Percentiles rank a stretch among this genome's conserved stretches.
phyloP scores from a whole-genome alignment of 495 filamentous ascomycete genomes.

The Neurospora sp. region DNA sequence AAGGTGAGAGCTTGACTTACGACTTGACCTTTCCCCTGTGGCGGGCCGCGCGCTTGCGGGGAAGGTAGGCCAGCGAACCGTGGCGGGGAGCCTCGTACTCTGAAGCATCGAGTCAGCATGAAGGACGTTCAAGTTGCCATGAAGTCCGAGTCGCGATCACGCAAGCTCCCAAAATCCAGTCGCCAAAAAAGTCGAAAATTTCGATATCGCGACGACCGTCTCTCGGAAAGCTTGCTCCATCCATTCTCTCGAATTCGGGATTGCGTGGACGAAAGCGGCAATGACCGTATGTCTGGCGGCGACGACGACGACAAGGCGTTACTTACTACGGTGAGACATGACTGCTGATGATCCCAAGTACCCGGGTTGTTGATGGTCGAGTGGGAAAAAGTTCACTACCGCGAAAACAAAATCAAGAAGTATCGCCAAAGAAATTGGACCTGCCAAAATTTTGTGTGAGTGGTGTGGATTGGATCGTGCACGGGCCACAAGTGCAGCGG shows the following conservation, averaged over 20 bases:
- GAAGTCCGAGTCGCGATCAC: neutral
- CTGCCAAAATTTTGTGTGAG: slow-evolving; percentile 22
- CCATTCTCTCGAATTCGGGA: neutral
- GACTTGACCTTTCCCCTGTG: slow-evolving; percentile 98
- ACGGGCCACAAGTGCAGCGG: slow-evolving; percentile 18
- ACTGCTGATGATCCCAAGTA: slow-evolving; percentile 19
- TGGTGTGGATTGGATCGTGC: slow-evolving; percentile 9
- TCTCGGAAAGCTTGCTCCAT: neutral
- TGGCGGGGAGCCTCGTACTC: slow-evolving; percentile 92
- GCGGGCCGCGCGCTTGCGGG: slow-evolving; percentile 90
- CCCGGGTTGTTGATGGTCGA: slow-evolving; percentile 13
- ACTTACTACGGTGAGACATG: slow-evolving; percentile 32
- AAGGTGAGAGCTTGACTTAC: slow-evolving; percentile 40
- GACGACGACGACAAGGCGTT: neutral
- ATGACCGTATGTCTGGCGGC: neutral
- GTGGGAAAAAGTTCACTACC: slow-evolving; percentile 16
- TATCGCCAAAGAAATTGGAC: slow-evolving; percentile 12
- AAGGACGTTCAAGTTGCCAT: neutral
- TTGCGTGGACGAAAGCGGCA: neutral
- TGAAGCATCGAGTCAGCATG: slow-evolving; percentile 40
- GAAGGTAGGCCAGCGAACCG: slow-evolving; percentile 94
- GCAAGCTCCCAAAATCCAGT: neutral
- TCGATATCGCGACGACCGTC: neutral
- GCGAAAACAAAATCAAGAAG: slow-evolving; percentile 13
- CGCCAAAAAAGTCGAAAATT: neutral